phyloP scores from a whole-genome alignment of 768 basidiomycete genomes.

The Rhodotorula taiwanensis region DNA sequence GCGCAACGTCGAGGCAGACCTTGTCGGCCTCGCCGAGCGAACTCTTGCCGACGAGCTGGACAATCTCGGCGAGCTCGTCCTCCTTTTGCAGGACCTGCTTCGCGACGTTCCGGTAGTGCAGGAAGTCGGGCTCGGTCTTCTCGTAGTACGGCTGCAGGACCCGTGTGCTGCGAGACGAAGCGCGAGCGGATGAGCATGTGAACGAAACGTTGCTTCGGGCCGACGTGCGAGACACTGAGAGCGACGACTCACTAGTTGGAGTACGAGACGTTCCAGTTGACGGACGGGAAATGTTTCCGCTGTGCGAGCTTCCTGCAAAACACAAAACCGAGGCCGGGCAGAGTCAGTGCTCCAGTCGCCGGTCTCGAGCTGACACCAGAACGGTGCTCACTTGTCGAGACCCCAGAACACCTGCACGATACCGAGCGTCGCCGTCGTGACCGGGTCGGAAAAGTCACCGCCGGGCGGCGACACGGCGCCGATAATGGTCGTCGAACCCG shows the following conservation, averaged over 20 bases:
- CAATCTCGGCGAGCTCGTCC: constrained; percentile 96
- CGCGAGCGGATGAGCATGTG: too few species aligned
- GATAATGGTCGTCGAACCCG: constrained; percentile 95
- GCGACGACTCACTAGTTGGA: constrained; percentile 66
- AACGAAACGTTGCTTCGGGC: too few species aligned
- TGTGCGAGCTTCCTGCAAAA: constrained; percentile 79
- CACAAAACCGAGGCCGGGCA: too few species aligned
- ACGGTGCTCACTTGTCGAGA: constrained; percentile 61
- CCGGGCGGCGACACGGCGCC: constrained; percentile 98
- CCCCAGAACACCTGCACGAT: constrained; percentile 99
- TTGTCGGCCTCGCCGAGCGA: constrained; percentile 96
- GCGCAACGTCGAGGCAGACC: constrained; percentile 93
- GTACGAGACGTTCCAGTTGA: constrained; percentile 99
- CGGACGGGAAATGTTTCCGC: constrained; percentile 98
- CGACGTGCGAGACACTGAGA: too few species aligned
- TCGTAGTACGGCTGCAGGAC: constrained; percentile 67
- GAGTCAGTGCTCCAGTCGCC: too few species aligned
- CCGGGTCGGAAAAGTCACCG: constrained; percentile 98
- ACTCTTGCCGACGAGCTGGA: constrained; percentile 98
- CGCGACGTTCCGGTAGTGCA: constrained; percentile 80
- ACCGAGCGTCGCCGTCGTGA: constrained; percentile 91
- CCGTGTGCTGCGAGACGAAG: constrained; percentile 22
- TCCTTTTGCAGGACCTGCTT: constrained; percentile 99
- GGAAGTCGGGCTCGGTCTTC: constrained; percentile 81
- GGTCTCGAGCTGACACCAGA: too few species aligned